phyloP scores from a whole-genome alignment of 805 yeast genomes.

The Cyberlindnera meyerae region DNA sequence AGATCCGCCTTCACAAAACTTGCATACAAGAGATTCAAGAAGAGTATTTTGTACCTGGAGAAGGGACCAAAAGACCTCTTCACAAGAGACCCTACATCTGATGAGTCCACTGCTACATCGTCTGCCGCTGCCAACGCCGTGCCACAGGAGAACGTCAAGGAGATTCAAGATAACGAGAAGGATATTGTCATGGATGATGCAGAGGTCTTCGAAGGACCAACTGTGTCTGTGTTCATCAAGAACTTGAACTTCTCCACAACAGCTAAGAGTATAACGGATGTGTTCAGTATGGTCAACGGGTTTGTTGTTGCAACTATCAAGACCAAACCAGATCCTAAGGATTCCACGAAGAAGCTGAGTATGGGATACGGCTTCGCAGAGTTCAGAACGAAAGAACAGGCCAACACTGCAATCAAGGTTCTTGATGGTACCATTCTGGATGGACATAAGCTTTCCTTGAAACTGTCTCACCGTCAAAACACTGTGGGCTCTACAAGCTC shows the following conservation, averaged over 20 bases:
- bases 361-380: conserved; percentile 99
- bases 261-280: conserved; percentile 44
- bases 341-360: conserved; percentile 60
- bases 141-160: conserved; percentile 14
- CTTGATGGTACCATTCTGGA: conserved; percentile 76
- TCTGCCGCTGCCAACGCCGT: conserved; percentile 28
- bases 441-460: conserved; percentile 87
- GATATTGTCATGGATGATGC: conserved; percentile 33
- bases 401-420: conserved; percentile 65
- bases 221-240: conserved; percentile 86
- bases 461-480: conserved; percentile 76
- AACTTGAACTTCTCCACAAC: conserved; percentile 86
- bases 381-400: conserved; percentile 73
- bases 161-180: conserved; percentile 23
- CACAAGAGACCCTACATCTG: conserved; percentile 45
- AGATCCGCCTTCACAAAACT: conserved; percentile 85
- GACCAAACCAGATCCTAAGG: conserved; percentile 82
- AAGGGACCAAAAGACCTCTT: conserved; percentile 89
- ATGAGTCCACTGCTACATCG: conserved; percentile 18
- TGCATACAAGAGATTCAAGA: conserved; percentile 83
- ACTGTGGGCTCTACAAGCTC: conserved; percentile 26
- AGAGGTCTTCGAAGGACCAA: conserved; percentile 56
- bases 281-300: conserved; percentile 71
- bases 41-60: conserved; percentile 82
- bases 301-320: conserved; percentile 79